Percentiles rank a stretch among this genome's conserved stretches.
phyloP scores from a whole-genome alignment of 148 eudicot genomes.

The Chenopodium formosanum region DNA sequence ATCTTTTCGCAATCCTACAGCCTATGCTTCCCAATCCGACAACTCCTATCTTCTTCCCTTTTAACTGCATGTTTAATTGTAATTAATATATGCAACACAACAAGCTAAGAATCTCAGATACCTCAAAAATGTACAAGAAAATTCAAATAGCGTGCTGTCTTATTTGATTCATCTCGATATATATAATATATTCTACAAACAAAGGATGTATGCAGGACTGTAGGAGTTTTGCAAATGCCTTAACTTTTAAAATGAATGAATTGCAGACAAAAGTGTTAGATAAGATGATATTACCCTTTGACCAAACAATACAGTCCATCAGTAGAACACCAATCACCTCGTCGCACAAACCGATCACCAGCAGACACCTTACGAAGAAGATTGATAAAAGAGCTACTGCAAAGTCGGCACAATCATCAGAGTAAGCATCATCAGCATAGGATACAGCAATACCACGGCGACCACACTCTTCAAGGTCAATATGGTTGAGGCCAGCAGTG shows the following conservation, averaged over 20 bases:
- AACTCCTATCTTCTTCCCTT: slow-evolving; percentile 39
- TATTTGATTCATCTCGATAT: too few species aligned
- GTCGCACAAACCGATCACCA: slow-evolving; percentile 50
- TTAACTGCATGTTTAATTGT: slow-evolving; percentile 25
- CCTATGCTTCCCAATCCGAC: slow-evolving; percentile 49
- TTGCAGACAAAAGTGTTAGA: too few species aligned
- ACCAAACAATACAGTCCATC: slow-evolving; percentile 22
- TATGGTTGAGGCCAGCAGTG: slow-evolving; percentile 57
- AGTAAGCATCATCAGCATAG: slow-evolving; percentile 31
- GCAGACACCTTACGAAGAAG: slow-evolving; percentile 50
- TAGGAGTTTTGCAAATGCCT: too few species aligned
- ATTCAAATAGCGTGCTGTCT: too few species aligned
- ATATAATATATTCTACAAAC: too few species aligned
- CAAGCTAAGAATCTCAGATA: neutral
- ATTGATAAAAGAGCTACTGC: slow-evolving; percentile 63
- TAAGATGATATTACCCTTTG: slow-evolving; percentile 21
- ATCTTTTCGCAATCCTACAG: slow-evolving; percentile 34
- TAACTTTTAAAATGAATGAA: neutral
- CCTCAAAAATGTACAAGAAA: too few species aligned
- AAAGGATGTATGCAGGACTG: too few species aligned
- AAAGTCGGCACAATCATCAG: slow-evolving; percentile 62
- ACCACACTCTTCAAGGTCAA: slow-evolving; percentile 65
- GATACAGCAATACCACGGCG: slow-evolving; percentile 60
- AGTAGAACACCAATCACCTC: slow-evolving; percentile 42
- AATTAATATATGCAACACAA: neutral